Base-by-base conservation (phyloP, 805 yeast genomes). In the Starmera pachycereana region DNA sequence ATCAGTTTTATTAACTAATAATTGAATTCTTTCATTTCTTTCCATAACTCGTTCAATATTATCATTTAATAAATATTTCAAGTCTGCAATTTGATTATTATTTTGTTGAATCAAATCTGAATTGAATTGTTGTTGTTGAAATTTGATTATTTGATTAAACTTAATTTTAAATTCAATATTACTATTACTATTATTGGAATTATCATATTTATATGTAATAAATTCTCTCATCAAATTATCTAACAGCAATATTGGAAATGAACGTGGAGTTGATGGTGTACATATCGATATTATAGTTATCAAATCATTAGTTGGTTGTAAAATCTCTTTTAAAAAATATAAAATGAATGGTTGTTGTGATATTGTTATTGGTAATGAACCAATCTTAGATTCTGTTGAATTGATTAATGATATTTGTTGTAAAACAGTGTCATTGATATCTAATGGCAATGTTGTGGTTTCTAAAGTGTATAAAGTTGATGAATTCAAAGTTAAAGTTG, bases 1-100 rank as follows among this genome's bases (percentile, higher is more conserved):
- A 47, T 74, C 78, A 1, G 85, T 78, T 52, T 78, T 80, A 50
- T 74, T 77, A 18, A 78, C 79, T 46, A 78, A 59, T 12, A 66
- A 50, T 46, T 67, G 65, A 37, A 78, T 70, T 44, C 75, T 68
- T 46, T 78, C 84, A 7, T 82, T 82, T 41, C 85, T 60, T 40
- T 68, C 70, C 47, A 78, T 54, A 2, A 78, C 65, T 49, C 71
- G 74, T 46, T 73, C 79, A 40, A 78, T 74, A 47, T 78, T 78
- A 38, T 75, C 78, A 46, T 73, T 69, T 78, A 78, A 70, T 37
- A 78, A 54, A 32, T 65, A 67, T 40, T 76, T 63, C 7, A 78
- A 76, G 49, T 76, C 78, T 32, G 69, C 69, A 6, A 76, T 66
- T 37, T 78, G 82, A 37, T 65, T 70, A 37, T 64, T 68, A 6